These are phyloP conservation scores for Abelmoschus esculentus DNA, from an alignment of 345 rosid species.

Conservation along the genomic window DNA sequence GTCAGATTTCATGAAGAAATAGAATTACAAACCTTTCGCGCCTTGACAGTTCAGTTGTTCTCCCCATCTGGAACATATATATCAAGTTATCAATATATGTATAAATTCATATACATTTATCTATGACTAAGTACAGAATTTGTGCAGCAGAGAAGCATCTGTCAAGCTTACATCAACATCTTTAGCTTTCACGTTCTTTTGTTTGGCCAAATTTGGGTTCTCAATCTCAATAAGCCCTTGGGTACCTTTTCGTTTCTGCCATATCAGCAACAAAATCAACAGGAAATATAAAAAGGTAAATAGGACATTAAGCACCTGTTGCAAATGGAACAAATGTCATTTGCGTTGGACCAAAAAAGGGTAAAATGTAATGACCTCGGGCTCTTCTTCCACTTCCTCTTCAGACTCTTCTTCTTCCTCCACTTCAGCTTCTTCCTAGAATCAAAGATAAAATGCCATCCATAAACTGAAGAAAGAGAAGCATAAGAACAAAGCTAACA, in stretches of 20 bases:
- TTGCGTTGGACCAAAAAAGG: neutral
- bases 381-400: slow-evolving; percentile 43
- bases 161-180: slow-evolving; percentile 49
- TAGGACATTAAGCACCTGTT: neutral
- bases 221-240: slow-evolving; percentile 76
- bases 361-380: slow-evolving; percentile 23
- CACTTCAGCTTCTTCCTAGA: slow-evolving; percentile 38
- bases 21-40: too few relatives aligned
- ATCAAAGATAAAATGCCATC: neutral
- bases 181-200: slow-evolving; percentile 57
- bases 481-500: neutral
- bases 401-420: slow-evolving; percentile 28
- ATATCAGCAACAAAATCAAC: neutral
- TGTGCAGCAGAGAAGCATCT: neutral
- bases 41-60: slow-evolving; percentile 89
- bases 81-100: neutral
- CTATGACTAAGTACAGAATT: neutral
- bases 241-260: slow-evolving; percentile 71
- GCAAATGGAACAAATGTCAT: neutral
- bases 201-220: slow-evolving; percentile 74
- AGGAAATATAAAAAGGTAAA: neutral
- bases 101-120: neutral
- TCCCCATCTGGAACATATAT: slow-evolving; percentile 42
- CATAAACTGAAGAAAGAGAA: slow-evolving; percentile 1
- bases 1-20: neutral